Evolutionary conservation across 2,329 filamentous ascomycete genomes (phyloP), one percentile per base, ranked within the genome.

Genomic region (Diplodia sapinea): DNA sequence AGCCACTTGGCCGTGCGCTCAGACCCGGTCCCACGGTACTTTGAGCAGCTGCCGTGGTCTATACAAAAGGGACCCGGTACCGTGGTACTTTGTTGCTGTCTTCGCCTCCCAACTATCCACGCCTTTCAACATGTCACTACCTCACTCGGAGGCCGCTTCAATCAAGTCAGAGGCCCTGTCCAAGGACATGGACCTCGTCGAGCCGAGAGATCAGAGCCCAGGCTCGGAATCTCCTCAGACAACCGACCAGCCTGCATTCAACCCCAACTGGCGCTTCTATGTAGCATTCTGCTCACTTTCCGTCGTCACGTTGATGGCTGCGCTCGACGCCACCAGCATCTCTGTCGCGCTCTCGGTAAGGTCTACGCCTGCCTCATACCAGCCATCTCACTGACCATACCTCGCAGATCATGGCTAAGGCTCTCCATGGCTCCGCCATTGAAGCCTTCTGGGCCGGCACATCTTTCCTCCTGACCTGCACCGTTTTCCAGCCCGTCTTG

Each of bases 271-370:
- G 63, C 67, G 67, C 23, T 68, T 66, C 52, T 66, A 61, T 23
- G 59, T 68, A 17, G 84, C 83, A 47, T 86, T 87, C 71, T 70
- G 75, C 36, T 84, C 85, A 47, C 78, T 89, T 7, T 79, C 81
- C 8, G 79, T 86, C 55, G 80, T 90, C 65, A 84, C 84, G 3
- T 78, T 90, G 20, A 88, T 88, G 79, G 86, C 87, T 2, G 87
- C 88, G 13, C 80, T 91, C 33, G 88, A 91, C 75, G 88, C 87
- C 4, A 90, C 88, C 1, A 89, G 86, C 4, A 81, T 90, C 63
- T 87, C 86, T 4, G 87, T 89, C 7, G 87, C 88, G 4, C 77
- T 90, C 54, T 74, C 78, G 13, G 77, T 79, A 72, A 15, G 74
- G 68, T 6, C 51, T 17, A 31, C 11, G 49, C 20, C n/a, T 12